Evolutionary conservation across 2,329 filamentous ascomycete species (phyloP), one percentile per base, ranked within the genome.

Genomic region (Chrysosporium queenslandicum): DNA sequence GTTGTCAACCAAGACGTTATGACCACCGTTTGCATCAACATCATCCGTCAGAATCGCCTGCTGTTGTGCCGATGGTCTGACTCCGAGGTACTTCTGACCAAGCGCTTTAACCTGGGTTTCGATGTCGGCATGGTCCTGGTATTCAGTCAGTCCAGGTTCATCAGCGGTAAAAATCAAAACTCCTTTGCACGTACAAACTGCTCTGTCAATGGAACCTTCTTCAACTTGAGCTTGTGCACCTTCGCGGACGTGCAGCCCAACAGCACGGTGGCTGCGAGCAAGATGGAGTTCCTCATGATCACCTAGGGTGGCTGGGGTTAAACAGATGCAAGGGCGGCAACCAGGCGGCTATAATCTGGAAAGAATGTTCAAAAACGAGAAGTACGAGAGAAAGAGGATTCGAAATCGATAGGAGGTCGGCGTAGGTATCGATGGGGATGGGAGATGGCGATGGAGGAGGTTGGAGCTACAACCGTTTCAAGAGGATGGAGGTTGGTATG

Each of bases 61-160:
- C 65, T 78, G 73, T 62, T 88, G 85, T 59, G 71, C 70, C 60
- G 84, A 74, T 45, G 86, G 83, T 61, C 86, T 83, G 63, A 82
- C 70, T 59, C 90, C 89, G 81, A 97, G 86, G 78, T 96, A 96
- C 80, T 97, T 98, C 78, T 97, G 91, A 59, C 87, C 83, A 55
- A 98, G 82, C 58, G 83, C 81, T 68, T 84, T 82, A 61, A 88
- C 79, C 66, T 97, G 91, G 57, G 82, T 76, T 66, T 88, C 81
- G 67, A 98, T 82, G 67, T 85, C 86, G 66, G 85, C 80, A 60
- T 81, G 76, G 68, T 86, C 80, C 87, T 92, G 58, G 39, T n/a
- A 43, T 32, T 45, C 9, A 27, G 27, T 37, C 29, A 48, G 39
- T 12, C 49, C 9, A 21, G 12, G 30, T 30, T 36, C 36, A 34